Evolutionary conservation across 495 filamentous ascomycete species (phyloP).

Genomic region (Hapsidospora chrysogenum): DNA sequence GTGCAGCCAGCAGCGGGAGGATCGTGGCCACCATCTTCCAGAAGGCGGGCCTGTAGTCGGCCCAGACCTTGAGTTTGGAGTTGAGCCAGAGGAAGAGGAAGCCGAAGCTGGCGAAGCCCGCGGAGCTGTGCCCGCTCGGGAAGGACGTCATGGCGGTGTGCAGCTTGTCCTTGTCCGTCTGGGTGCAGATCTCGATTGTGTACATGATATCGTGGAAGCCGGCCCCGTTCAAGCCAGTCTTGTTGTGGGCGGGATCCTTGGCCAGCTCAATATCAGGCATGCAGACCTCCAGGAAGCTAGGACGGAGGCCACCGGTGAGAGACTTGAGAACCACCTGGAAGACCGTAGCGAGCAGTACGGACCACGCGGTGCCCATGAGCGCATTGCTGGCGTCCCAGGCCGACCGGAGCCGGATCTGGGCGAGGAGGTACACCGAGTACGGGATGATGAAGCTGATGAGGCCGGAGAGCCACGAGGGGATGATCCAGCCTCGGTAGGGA

Average conservation of each 20-base stretch:
- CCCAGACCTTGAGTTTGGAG: constrained; percentile 44
- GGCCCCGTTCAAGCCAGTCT: constrained; percentile 1
- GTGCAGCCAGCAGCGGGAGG: constrained; percentile 39
- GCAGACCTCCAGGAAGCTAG: constrained; percentile 41
- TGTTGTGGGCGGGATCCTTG: constrained; percentile 14
- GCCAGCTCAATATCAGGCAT: constrained; percentile 25
- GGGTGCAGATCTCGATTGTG: constrained; percentile 29
- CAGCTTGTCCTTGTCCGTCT: constrained; percentile 19
- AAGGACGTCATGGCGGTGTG: constrained; percentile 39
- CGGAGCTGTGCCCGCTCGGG: constrained; percentile 41
- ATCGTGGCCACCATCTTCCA: constrained; percentile 45
- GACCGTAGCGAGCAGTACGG: constrained; percentile 37
- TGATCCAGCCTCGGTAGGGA: constrained; percentile 41
- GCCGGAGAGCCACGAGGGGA: constrained; percentile 43
- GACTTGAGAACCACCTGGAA: constrained; percentile 41
- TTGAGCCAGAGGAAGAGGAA: constrained; percentile 48
- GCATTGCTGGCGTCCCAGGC: constrained; percentile 56
- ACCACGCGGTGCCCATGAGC: constrained; percentile 41
- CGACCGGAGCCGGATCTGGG: constrained; percentile 42
- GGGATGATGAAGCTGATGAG: constrained; percentile 37
- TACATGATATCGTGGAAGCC: constrained; percentile 31
- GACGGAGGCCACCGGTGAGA: constrained; percentile 39
- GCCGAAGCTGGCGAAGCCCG: constrained; percentile 39
- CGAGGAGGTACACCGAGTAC: constrained; percentile 35
- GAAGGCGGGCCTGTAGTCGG: constrained; percentile 42